Percentiles rank a stretch among this genome's conserved stretches.
Evolutionary conservation across 225 moss, liverwort and hornwort genomes (phyloP).

Genomic region (Anthoceros angustus): DNA sequence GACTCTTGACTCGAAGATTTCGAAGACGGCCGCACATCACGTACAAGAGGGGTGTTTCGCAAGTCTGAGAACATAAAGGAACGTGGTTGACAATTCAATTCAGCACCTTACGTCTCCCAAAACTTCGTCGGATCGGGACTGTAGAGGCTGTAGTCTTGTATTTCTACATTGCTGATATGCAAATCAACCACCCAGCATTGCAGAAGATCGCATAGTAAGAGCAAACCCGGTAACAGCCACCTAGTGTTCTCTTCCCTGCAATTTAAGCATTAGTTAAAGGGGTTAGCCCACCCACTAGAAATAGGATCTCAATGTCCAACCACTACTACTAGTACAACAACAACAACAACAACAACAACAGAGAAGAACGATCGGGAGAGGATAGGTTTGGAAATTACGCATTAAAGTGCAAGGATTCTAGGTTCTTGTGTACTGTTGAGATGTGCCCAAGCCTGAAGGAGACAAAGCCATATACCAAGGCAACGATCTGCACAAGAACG

Average conservation of each 20-base stretch:
- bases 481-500: slow-evolving; percentile 40
- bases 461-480: slow-evolving; percentile 56
- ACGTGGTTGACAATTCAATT: no score
- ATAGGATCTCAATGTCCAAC: neutral
- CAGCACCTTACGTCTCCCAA: slow-evolving; percentile 41
- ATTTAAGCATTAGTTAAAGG: neutral
- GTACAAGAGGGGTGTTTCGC: no score
- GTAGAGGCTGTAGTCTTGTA: slow-evolving; percentile 84
- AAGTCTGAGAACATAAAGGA: no score
- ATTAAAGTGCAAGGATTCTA: slow-evolving; percentile 33
- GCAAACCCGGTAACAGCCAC: slow-evolving; percentile 77
- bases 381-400: slow-evolving; percentile 23
- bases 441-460: slow-evolving; percentile 37
- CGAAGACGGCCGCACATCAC: no score
- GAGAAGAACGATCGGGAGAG: slow-evolving; percentile 8
- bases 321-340: neutral
- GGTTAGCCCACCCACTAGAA: slow-evolving; percentile 2
- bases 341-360: neutral
- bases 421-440: slow-evolving; percentile 18
- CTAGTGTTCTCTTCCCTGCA: slow-evolving; percentile 86
- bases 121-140: slow-evolving; percentile 68
- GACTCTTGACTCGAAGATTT: no score
- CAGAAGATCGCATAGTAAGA: slow-evolving; percentile 60
- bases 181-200: slow-evolving; percentile 88
- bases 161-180: slow-evolving; percentile 87